Base-by-base conservation (phyloP, 2,329 filamentous ascomycete genomes). In the Juglanconis juglandina region DNA sequence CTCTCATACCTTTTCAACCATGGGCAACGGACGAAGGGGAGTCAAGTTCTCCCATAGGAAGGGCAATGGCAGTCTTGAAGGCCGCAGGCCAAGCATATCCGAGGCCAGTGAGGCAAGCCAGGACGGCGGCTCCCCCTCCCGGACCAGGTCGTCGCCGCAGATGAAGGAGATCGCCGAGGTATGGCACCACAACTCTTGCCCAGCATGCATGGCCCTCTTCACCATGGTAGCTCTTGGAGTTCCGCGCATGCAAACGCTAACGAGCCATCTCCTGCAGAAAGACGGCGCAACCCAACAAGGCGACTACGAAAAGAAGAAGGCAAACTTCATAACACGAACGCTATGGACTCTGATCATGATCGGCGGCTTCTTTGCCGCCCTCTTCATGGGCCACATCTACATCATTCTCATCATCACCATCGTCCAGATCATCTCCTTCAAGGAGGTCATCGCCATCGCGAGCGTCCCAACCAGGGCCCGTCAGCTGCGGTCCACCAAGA, bases 271-370 rank as follows among this genome's bases (percentile, higher is more conserved):
- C 4, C 10, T 11, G 30, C 59, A 83, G 79, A 81, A 80, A 67
- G 70, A 74, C 10, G 68, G 73, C 60, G 74, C 77, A 50, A 75
- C 79, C 63, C 73, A 77, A 63, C 72, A 73, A 56, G 73, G 75
- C 69, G 95, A 97, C 64, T 97, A 96, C 75, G 92, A 98, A 73
- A 98, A 98, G 86, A 99, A 99, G 78, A 97, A 96, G 80, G 89
- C 92, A 75, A 96, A 95, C 74, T 98, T 99, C 80, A 90, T 97
- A 71, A 96, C 92, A 44, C 88, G 95, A 70, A 94, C 94, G 58
- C 92, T 97, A 81, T 99, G 95, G 95, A 97, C 92, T 3, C 88
- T 99, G 66, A 88, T 96, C 77, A 99, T 99, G 95, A 96, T 99
- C 69, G 90, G 81, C 58, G 84, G 87, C 70, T 99, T 99, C 83